phyloP scores from a whole-genome alignment of 2,329 filamentous ascomycete species.

The Cylindrodendrum hubeiense region DNA sequence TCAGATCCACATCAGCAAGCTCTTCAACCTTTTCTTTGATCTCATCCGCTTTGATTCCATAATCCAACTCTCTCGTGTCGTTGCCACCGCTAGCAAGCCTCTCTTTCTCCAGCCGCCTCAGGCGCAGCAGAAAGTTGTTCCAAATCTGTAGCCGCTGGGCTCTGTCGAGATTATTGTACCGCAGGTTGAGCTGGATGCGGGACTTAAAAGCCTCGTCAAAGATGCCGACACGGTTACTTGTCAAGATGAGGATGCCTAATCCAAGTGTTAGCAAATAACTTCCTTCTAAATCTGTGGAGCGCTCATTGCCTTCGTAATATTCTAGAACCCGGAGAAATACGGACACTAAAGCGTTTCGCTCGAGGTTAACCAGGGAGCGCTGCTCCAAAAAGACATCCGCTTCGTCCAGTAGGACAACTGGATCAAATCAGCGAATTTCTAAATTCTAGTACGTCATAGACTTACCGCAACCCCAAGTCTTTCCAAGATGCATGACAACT shows the following conservation, averaged over 20 bases:
- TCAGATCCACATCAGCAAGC: slow-evolving; percentile 51
- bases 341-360: slow-evolving; percentile 41
- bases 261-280: no score
- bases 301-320: slow-evolving; percentile 46
- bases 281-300: neutral
- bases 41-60: neutral
- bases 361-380: slow-evolving; percentile 35
- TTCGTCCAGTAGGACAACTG: slow-evolving; percentile 44
- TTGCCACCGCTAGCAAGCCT: neutral
- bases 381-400: no score
- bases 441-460: no score
- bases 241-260: slow-evolving; percentile 49
- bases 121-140: slow-evolving; percentile 42
- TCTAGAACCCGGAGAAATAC: slow-evolving; percentile 52
- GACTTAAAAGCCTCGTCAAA: slow-evolving; percentile 54
- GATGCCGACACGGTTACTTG: slow-evolving; percentile 50
- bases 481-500: slow-evolving; percentile 16
- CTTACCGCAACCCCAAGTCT: slow-evolving; percentile 26
- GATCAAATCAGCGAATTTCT: no score
- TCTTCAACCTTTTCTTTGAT: slow-evolving; percentile 31
- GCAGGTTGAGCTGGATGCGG: slow-evolving; percentile 49
- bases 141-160: slow-evolving; percentile 44
- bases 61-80: neutral
- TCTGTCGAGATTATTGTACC: slow-evolving; percentile 45
- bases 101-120: slow-evolving; percentile 25